Base-by-base conservation (phyloP, 768 basidiomycete species). In the Termitomyces sp. region DNA sequence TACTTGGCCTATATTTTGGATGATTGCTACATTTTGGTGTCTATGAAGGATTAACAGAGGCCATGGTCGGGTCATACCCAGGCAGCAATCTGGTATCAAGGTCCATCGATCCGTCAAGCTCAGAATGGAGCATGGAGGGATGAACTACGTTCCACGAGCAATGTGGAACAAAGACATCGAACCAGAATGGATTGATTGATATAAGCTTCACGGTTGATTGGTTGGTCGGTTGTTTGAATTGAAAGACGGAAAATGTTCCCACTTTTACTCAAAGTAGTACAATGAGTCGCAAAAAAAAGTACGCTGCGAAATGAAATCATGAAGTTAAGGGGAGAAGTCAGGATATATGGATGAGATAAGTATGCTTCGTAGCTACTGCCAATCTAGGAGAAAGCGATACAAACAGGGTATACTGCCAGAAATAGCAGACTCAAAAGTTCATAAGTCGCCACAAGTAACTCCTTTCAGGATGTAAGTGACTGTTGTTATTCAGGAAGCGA, bases 31-130 rank as follows among this genome's bases (percentile, higher is more conserved):
- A 12, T 28, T 29, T 20, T 9, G 31, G 13, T 47, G 16, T 10
- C 36, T 34, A 22, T 56, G 10, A 61, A 78, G 76, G 2, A 66
- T 76, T 29, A 81, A 83, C 47, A 68, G 72, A 31, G 81, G 78
- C 5, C 59, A 63, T 18, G 76, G 77, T 1, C 72, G 81, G 44
- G 64, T 66, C 6, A 70, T 82, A 45, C 78, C 76, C 4, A 73
- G 68, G 54, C 79, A 79, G 56, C 42, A 60, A 0, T 55, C 60
- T 0, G 74, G 71, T 0, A 60, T 76, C 49, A 75, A 78, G 59
- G 45, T 83, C 0, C 82, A 84, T 55, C 67, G 81, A 10, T 68
- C 75, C 26, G 82, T 83, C 13, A 68, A 71, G 45, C 51, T 81
- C 54, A 73, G 80, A 42, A 76, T 79, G 74, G 73, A 82, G 51